phyloP scores from a whole-genome alignment of 148 eudicot species.

The Amaranthus cruentus region DNA sequence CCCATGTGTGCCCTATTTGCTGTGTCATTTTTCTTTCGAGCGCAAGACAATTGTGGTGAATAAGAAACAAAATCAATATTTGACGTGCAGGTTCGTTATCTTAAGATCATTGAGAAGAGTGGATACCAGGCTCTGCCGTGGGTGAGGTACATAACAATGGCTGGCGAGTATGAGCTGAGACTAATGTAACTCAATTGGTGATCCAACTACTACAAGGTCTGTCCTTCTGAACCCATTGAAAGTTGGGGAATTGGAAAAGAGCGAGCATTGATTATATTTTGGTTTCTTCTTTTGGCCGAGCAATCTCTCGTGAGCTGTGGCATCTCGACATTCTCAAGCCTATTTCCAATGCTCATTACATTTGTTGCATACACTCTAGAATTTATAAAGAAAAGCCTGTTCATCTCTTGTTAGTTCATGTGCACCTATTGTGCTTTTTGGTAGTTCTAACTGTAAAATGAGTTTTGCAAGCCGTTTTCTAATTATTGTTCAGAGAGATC shows the following conservation, averaged over 20 bases:
- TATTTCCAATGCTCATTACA: background rate
- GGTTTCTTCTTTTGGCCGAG: constrained; percentile 6
- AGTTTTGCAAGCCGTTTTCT: constrained; percentile 15
- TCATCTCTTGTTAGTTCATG: constrained; percentile 10
- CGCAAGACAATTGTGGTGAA: background rate
- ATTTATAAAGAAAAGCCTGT: constrained; percentile 2
- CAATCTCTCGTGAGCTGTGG: background rate
- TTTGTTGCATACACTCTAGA: constrained; percentile 12
- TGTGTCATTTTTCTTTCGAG: background rate
- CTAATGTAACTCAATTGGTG: constrained; percentile 23
- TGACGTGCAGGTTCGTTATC: constrained; percentile 52
- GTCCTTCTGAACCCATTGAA: background rate
- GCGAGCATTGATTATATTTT: background rate
- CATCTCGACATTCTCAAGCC: background rate
- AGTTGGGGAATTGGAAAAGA: background rate
- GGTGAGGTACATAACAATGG: constrained; percentile 73
- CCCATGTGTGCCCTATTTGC: background rate
- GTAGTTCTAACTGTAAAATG: constrained; percentile 9
- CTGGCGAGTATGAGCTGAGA: constrained; percentile 64
- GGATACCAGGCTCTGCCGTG: constrained; percentile 67
- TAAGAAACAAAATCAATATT: background rate
- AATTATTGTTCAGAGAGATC: background rate
- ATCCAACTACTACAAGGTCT: constrained; percentile 10
- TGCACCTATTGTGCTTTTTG: constrained; percentile 18
- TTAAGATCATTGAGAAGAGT: constrained; percentile 63